Base-by-base conservation (phyloP, 768 basidiomycete species). In the Tubosaeta sp. region DNA sequence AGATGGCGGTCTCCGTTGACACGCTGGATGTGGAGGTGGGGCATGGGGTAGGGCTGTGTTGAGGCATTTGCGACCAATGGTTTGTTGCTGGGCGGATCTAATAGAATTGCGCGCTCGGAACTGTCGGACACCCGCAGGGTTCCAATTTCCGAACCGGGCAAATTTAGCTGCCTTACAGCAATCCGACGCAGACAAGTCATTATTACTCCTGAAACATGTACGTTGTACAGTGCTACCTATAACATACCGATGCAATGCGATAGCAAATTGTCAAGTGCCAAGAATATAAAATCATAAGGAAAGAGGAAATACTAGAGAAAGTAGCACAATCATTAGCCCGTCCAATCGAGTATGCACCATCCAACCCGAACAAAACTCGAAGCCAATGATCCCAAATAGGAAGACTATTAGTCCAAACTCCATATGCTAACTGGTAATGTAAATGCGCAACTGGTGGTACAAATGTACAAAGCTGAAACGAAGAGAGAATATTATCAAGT, bases 361-460 rank as follows among this genome's bases (percentile, higher is more conserved):
- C 58, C 53, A 59, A 63, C 47, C 61, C 49, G 57, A 65, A 59
- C 61, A 58, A 61, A 48, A 55, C 65, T 65, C 54, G 60, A 64
- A 55, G 52, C 56, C 56, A 62, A 60, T 59, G 60, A 60, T 35
- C 59, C 63, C 54, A 56, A 58, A 55, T 60, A 54, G 48, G 47
- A 42, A 55, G 30, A 58, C 47, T 30, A 70, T 69, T 69, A 70
- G 65, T 63, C 69, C 67, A 61, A 53, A 35, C 48, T 54, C 59
- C 60, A 51, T 70, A 70, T 57, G 54, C 58, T 68, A 70, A 56
- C 59, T 53, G 49, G 59, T 69, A 69, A 54, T 53, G 64, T 69
- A 69, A 69, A 70, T 60, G 62, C 61, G 67, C 61, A 63, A 53
- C 52, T 70, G 48, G 48, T 59, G 51, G 59, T 69, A 69, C 67